Conservation (phyloP, 2,329 filamentous ascomycete genomes). For the Ramichloridium luteum region DNA sequence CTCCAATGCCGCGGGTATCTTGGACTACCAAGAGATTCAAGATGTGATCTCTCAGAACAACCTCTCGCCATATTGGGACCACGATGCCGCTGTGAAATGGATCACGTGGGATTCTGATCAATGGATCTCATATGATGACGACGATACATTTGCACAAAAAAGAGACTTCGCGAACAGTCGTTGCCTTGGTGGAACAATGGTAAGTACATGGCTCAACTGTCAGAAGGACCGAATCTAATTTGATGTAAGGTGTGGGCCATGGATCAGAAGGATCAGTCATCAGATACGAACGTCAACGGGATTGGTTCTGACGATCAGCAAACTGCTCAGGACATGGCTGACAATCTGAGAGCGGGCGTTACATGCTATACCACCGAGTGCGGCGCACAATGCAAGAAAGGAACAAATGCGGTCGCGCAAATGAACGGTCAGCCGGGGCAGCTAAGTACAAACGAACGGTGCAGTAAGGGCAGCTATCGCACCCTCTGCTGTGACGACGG, state of each 20-base stretch:
- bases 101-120: slow-evolving; percentile 23
- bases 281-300: slow-evolving; percentile 13
- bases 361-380: no score
- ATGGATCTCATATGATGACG: no score
- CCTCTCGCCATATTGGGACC: slow-evolving; percentile 8
- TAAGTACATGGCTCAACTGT: no score
- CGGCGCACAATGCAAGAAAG: slow-evolving; percentile 16
- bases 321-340: no score
- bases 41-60: slow-evolving; percentile 11
- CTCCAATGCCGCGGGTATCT: slow-evolving; percentile 11
- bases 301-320: no score
- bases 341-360: no score
- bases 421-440: slow-evolving; percentile 25
- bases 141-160: slow-evolving; percentile 26
- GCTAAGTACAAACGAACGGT: no score
- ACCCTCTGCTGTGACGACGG: slow-evolving; percentile 21
- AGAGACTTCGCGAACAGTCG: slow-evolving; percentile 20
- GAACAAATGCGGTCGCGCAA: slow-evolving; percentile 19
- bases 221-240: no score
- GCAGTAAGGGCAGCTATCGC: slow-evolving; percentile 17
- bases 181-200: slow-evolving; percentile 21
- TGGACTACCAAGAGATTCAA: slow-evolving; percentile 15
- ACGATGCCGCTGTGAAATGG: slow-evolving; percentile 17
- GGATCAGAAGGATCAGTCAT: slow-evolving; percentile 8
- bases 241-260: slow-evolving; percentile 21